These are phyloP conservation scores for Cyclotella cryptica DNA, from an alignment of 108 stramenopile species.

Conservation along the genomic window DNA sequence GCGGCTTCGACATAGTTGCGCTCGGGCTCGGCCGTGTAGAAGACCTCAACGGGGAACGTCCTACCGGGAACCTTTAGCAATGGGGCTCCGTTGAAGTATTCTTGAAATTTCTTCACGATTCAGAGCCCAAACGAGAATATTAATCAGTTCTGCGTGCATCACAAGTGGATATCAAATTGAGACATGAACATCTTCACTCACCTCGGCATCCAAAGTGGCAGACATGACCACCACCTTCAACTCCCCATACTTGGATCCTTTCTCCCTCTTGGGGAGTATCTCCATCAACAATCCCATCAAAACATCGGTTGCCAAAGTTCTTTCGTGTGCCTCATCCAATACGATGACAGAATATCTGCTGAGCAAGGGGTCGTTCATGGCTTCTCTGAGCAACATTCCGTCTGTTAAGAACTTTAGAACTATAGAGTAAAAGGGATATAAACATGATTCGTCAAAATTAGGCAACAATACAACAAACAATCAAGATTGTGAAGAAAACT, in stretches of 20 bases:
- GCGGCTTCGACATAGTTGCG: slow-evolving; percentile 99
- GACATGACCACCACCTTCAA: slow-evolving; percentile 98
- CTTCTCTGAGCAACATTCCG: slow-evolving; percentile 94
- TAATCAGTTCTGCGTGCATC: not conserved
- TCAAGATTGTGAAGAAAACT: not conserved
- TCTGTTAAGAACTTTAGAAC: slow-evolving; percentile 96
- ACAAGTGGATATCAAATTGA: not conserved
- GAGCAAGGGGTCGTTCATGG: slow-evolving; percentile 97
- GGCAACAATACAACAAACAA: too few species aligned
- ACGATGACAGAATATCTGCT: slow-evolving; percentile 93
- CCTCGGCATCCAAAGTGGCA: slow-evolving; percentile 96
- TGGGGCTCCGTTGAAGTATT: slow-evolving; percentile 90
- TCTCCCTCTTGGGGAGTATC: slow-evolving; percentile 83
- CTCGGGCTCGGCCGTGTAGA: slow-evolving; percentile 97
- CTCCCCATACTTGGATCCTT: slow-evolving; percentile 80
- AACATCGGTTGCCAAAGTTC: slow-evolving; percentile 98
- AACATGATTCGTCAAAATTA: not conserved
- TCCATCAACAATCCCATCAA: slow-evolving; percentile 99
- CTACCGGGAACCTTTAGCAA: slow-evolving; percentile 96
- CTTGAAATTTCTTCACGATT: slow-evolving; percentile 77
- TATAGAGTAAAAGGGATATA: slow-evolving; percentile 52
- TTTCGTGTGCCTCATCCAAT: slow-evolving; percentile 99
- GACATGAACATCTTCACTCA: not conserved
- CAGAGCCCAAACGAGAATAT: not conserved
- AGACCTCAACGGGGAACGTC: slow-evolving; percentile 97